Evolutionary conservation across 306 rosid species (phyloP).

Genomic region (Vigna radiata): DNA sequence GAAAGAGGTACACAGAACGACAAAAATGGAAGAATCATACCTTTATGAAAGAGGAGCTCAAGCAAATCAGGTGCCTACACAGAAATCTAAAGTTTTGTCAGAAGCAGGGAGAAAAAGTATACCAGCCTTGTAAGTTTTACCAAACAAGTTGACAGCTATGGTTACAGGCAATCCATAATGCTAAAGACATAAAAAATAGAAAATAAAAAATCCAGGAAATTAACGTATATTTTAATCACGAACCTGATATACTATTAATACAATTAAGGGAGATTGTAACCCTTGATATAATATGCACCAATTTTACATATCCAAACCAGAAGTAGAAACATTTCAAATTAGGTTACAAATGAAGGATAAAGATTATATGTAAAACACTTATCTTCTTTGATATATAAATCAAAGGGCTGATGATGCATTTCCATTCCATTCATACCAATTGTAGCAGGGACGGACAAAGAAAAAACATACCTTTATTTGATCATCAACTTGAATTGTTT

Average conservation of each 20-base stretch:
- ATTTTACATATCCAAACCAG: constrained; percentile 32
- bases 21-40: constrained; percentile 48
- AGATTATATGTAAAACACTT: not conserved
- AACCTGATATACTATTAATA: constrained; percentile 1
- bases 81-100: constrained; percentile 51
- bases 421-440: not conserved
- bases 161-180: not conserved
- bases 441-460: constrained; percentile 15
- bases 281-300: constrained; percentile 26
- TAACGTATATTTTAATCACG: not conserved
- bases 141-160: constrained; percentile 23
- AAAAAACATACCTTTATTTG: constrained; percentile 68
- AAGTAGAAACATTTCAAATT: constrained; percentile 1
- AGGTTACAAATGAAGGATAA: constrained; percentile 2
- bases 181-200: not conserved
- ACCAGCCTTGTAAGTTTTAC: constrained; percentile 27
- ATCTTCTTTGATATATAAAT: constrained; percentile 2
- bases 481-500: constrained; percentile 66
- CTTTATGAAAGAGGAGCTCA: constrained; percentile 72
- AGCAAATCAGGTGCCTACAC: constrained; percentile 92
- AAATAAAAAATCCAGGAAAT: not conserved
- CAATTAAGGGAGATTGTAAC: not conserved
- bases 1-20: constrained; percentile 31
- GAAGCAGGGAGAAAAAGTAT: constrained; percentile 28
- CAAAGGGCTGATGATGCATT: not conserved